Percentiles rank a stretch among this genome's conserved stretches.
phyloP scores from a whole-genome alignment of 306 rosid genomes.

The Sphenostylis stenocarpa region DNA sequence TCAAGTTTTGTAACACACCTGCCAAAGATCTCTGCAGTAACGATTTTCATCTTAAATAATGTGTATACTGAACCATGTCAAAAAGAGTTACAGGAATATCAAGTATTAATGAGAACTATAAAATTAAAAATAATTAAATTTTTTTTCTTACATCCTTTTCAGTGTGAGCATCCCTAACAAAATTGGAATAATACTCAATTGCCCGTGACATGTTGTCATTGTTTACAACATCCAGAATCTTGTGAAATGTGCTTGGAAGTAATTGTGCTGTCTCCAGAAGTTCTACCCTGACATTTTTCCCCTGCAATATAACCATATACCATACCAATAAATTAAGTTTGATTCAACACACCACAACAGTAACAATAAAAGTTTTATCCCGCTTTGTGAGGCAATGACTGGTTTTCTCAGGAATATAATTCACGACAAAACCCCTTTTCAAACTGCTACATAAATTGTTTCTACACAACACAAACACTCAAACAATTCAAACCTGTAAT shows the following conservation, averaged over 20 bases:
- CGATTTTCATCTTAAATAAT: conserved; percentile 28
- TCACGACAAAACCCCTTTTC: neutral
- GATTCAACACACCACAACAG: neutral
- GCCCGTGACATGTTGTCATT: conserved; percentile 67
- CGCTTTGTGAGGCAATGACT: neutral
- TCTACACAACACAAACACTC: conserved; percentile 11
- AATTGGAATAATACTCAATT: conserved; percentile 77
- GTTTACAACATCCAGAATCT: conserved; percentile 68
- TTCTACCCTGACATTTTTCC: conserved; percentile 74
- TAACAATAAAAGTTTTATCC: neutral
- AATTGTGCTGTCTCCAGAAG: conserved; percentile 87
- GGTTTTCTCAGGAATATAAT: neutral
- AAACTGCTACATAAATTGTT: neutral
- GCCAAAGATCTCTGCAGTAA: conserved; percentile 54
- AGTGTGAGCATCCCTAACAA: conserved; percentile 82
- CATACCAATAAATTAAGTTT: neutral
- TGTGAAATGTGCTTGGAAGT: conserved; percentile 77
- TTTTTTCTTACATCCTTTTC: conserved; percentile 73
- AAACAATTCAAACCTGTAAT: conserved; percentile 63
- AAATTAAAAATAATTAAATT: conserved; percentile 1
- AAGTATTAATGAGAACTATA: conserved; percentile 17
- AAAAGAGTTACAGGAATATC: conserved; percentile 16
- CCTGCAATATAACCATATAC: conserved; percentile 51
- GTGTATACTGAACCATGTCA: conserved; percentile 16
- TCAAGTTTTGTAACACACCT: conserved; percentile 56